These are phyloP conservation scores for Nigrospora oryzae DNA, from an alignment of 2,329 filamentous ascomycete genomes.

Conservation along the genomic window DNA sequence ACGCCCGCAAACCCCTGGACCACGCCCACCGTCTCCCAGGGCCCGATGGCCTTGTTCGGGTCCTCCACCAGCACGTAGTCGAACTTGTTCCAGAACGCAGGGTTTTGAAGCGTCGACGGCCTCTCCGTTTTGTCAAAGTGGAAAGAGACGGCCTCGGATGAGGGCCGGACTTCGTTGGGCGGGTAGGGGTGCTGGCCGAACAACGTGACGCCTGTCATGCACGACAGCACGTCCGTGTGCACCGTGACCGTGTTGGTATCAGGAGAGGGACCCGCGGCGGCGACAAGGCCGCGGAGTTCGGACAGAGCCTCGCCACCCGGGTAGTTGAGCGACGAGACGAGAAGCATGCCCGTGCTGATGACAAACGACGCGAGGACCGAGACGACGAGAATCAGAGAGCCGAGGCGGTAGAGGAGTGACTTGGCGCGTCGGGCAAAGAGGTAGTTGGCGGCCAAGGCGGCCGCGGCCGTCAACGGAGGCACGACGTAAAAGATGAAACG, in stretches of 20 bases:
- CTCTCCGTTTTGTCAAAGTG: slow-evolving; percentile 58
- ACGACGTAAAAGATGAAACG: slow-evolving; percentile 89
- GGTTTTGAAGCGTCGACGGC: slow-evolving; percentile 28
- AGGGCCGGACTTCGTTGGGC: slow-evolving; percentile 12
- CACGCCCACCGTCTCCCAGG: slow-evolving; percentile 48
- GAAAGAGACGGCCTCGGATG: slow-evolving; percentile 19
- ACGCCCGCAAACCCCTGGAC: slow-evolving; percentile 51
- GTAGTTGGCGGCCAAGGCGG: slow-evolving; percentile 65
- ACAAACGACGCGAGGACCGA: slow-evolving; percentile 54
- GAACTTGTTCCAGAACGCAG: slow-evolving; percentile 53
- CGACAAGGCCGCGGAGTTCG: slow-evolving; percentile 35
- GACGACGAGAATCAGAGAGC: slow-evolving; percentile 44
- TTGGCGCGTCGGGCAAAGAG: slow-evolving; percentile 61
- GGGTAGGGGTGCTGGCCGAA: slow-evolving; percentile 43
- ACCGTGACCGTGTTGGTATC: slow-evolving; percentile 30
- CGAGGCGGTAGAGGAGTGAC: slow-evolving; percentile 42
- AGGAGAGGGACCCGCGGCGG: slow-evolving; percentile 17
- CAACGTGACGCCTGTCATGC: slow-evolving; percentile 64
- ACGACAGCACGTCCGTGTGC: slow-evolving; percentile 58
- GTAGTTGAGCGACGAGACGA: slow-evolving; percentile 83
- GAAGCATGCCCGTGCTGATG: slow-evolving; percentile 58
- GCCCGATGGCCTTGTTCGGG: slow-evolving; percentile 32
- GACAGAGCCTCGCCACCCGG: slow-evolving; percentile 76
- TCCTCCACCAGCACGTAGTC: slow-evolving; percentile 55
- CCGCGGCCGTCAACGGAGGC: slow-evolving; percentile 70